Percentiles rank a stretch among this genome's conserved stretches.
Evolutionary conservation across 257 asterid species (phyloP).

Genomic region (Osmanthus fragrans): DNA sequence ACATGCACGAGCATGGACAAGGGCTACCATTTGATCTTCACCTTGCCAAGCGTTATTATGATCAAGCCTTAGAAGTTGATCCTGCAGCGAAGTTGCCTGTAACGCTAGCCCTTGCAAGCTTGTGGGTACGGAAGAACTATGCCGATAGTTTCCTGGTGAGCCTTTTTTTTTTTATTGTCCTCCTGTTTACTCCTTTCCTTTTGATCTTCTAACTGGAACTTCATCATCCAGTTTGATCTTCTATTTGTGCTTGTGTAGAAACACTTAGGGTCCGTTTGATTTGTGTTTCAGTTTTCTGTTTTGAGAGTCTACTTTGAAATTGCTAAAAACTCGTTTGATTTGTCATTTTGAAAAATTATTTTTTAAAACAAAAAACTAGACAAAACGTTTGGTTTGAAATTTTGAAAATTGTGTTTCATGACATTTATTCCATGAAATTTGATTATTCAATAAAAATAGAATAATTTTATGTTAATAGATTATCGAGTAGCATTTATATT

Average conservation of each 20-base stretch:
- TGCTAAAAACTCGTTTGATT: no score
- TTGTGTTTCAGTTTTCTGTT: no score
- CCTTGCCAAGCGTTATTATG: conserved; percentile 97
- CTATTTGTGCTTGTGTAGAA: neutral
- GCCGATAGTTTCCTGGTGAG: conserved; percentile 75
- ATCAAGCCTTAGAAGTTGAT: conserved; percentile 86
- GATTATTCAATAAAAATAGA: no score
- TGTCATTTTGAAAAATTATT: no score
- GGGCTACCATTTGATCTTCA: conserved; percentile 94
- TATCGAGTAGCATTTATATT: no score
- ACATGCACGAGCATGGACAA: conserved; percentile 99
- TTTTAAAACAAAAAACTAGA: no score
- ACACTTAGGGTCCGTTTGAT: no score
- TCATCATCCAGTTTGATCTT: neutral
- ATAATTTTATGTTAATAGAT: no score
- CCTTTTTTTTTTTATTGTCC: neutral
- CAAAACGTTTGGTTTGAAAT: no score
- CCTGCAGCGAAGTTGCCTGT: conserved; percentile 90
- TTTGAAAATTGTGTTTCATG: no score
- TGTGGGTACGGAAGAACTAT: conserved; percentile 88
- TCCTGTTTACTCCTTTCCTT: neutral
- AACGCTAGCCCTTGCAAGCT: conserved; percentile 83
- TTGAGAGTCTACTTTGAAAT: no score
- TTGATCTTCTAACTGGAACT: neutral
- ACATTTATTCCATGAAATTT: no score